Conservation (phyloP, 2,329 filamentous ascomycete species). For the Penicillium italicum region DNA sequence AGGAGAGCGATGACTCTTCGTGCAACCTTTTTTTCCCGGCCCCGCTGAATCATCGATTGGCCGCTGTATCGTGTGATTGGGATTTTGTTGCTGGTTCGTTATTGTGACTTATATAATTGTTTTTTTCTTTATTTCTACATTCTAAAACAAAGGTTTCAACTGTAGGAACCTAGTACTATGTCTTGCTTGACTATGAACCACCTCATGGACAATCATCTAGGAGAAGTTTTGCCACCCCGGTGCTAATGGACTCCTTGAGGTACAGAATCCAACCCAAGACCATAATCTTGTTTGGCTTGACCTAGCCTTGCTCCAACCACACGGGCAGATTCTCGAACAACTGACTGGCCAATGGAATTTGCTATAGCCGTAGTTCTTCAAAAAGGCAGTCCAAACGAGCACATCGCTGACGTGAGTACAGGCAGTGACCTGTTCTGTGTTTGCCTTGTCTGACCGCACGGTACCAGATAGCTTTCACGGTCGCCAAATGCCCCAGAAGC, state of each 20-base stretch:
- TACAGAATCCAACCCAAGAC: constrained; percentile 35
- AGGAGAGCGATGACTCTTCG: constrained; percentile 19
- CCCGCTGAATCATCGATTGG: constrained; percentile 21
- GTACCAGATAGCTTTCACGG: not conserved
- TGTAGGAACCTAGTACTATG: not conserved
- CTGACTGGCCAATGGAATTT: not conserved
- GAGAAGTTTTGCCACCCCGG: constrained; percentile 39
- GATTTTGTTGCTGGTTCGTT: not conserved
- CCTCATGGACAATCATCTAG: constrained; percentile 42
- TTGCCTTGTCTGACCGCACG: not conserved
- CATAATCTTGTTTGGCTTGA: constrained; percentile 31
- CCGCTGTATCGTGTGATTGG: not conserved
- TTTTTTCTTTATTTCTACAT: too few relatives aligned
- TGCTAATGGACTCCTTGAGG: constrained; percentile 38
- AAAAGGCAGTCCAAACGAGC: not conserved
- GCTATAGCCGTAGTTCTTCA: not conserved
- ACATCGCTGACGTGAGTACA: not conserved
- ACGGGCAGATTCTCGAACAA: constrained; percentile 38
- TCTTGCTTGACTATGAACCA: not conserved
- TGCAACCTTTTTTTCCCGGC: constrained; percentile 13
- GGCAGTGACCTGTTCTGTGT: not conserved
- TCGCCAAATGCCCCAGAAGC: not conserved
- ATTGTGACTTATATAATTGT: not conserved
- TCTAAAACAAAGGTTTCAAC: not conserved
- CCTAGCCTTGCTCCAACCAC: constrained; percentile 22